Evolutionary conservation across 306 rosid species (phyloP).

Genomic region (Sphenostylis stenocarpa): DNA sequence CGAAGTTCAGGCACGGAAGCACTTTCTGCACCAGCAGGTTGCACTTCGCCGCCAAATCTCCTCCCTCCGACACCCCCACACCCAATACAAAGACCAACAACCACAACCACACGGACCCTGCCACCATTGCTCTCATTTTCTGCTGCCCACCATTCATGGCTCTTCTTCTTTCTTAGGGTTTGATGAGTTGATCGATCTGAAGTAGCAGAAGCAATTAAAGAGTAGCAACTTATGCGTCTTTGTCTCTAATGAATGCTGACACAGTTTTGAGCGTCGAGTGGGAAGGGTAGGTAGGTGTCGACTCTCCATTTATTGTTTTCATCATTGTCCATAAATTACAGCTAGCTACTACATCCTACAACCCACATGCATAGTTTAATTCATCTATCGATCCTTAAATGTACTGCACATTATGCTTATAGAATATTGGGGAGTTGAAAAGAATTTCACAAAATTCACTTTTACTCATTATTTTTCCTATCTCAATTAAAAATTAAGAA

Average conservation of each 20-base stretch:
- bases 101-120: neutral
- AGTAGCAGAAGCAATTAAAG: too few species aligned
- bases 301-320: too few species aligned
- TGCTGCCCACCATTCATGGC: too few species aligned
- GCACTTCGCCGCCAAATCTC: slow-evolving; percentile 40
- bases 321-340: too few species aligned
- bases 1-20: slow-evolving; percentile 51
- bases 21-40: slow-evolving; percentile 42
- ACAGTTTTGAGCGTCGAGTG: neutral
- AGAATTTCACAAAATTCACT: too few species aligned
- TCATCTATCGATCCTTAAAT: too few species aligned
- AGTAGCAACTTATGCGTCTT: too few species aligned
- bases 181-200: neutral
- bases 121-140: neutral
- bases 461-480: too few species aligned
- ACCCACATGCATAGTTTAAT: too few species aligned
- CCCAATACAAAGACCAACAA: neutral
- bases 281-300: neutral
- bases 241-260: neutral
- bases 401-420: too few species aligned
- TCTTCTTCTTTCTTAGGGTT: neutral
- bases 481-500: too few species aligned
- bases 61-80: neutral
- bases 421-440: too few species aligned
- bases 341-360: neutral